Base-by-base conservation (phyloP, 352 stramenopile species). In the Elongisporangium undulatum region DNA sequence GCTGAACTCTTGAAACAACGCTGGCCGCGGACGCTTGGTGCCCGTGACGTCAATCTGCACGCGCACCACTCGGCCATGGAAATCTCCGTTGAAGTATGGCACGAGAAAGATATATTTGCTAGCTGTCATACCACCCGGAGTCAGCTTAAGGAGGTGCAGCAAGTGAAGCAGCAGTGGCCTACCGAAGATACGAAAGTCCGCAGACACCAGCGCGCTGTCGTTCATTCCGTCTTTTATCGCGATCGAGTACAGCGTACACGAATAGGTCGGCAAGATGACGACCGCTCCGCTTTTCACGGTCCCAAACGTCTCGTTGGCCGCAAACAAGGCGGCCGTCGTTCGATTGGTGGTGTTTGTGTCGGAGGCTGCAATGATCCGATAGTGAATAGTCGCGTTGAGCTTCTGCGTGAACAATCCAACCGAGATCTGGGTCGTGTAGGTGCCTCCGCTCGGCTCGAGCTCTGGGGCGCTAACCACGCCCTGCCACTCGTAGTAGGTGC, bases 401-500 rank as follows among this genome's bases (percentile, higher is more conserved):
- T 90, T 82, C 23, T 54, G 53, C 2, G 79, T 87, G 38, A 89
- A 75, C 48, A 94, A 53, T 15, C 72, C 64, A 29, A 87, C 61
- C 1, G 71, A 71, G 20, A 86, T 67, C 61, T 89, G 78, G 3
- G 84, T 92, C 23, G 64, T 72, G 41, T 78, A 88, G 54, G 66
- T 22, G 3, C 80, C 82, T 3, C 84, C 82, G 41, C 76, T 77
- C 3, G 84, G 84, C 34, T 87, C 78, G 2, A 94, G 54, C 51
- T 84, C 63, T 0, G 84, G 82, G 2, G 62, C 39, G 6, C 62
- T 64, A 9, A 85, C 75, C 16, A 67, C 51, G 7, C 79, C 80
- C 58, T 91, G 76, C 84, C 84, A 92, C 57, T 94, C 84, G 53
- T 90, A 92, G 62, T 94, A 91, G 23, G 84, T 63, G 16, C 82